A percentile compares a stretch with the other conserved stretches of the same genome.
Conservation (phyloP, 768 basidiomycete species). For the Sporobolomyces roseus region DNA sequence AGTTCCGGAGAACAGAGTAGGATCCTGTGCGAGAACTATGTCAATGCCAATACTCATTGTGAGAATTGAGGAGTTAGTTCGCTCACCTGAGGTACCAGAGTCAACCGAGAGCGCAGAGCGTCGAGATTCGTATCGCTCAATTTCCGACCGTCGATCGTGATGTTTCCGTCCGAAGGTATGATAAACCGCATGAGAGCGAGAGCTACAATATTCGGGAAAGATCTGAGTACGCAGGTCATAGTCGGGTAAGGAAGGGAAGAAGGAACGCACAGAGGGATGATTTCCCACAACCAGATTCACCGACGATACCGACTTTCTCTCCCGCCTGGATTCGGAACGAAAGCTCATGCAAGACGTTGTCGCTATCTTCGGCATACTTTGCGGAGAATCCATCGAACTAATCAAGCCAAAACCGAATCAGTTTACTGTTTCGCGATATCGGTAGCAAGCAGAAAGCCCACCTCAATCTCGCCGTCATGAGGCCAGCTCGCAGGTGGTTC, state of each 20-base stretch:
- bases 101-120: constrained; percentile 65
- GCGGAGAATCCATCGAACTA: constrained; percentile 46
- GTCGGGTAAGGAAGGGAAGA: not conserved
- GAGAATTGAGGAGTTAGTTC: not conserved
- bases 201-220: constrained; percentile 34
- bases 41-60: too few relatives aligned
- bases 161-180: constrained; percentile 47
- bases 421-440: not conserved
- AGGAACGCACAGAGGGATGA: constrained; percentile 41
- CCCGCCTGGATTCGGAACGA: constrained; percentile 48
- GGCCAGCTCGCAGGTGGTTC: constrained; percentile 52
- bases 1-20: constrained; percentile 54
- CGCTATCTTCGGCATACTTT: constrained; percentile 44
- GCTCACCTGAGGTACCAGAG: constrained; percentile 45
- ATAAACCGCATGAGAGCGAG: constrained; percentile 53
- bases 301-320: constrained; percentile 51
- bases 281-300: constrained; percentile 51
- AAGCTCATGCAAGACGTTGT: constrained; percentile 49
- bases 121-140: constrained; percentile 48
- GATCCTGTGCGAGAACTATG: too few relatives aligned
- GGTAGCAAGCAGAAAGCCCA: not conserved
- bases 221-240: too few relatives aligned
- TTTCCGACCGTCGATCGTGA: constrained; percentile 50
- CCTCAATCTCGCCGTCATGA: constrained; percentile 21
- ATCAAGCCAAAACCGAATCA: not conserved